A percentile compares a stretch with the other conserved stretches of the same genome.
Conservation (phyloP, 2,329 filamentous ascomycete genomes). For the Xylariaceae sp. region DNA sequence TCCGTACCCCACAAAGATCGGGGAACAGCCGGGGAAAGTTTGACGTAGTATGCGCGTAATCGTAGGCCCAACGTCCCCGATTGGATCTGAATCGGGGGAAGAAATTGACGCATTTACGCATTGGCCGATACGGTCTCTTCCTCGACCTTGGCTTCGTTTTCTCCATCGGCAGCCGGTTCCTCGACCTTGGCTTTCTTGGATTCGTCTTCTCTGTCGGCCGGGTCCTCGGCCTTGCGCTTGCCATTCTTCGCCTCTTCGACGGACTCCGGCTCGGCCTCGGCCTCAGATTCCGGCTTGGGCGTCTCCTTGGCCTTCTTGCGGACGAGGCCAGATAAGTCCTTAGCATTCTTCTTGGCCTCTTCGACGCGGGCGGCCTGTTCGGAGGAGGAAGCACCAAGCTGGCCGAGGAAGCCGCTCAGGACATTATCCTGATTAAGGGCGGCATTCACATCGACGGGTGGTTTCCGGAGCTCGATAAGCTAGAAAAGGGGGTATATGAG, state of each 20-base stretch:
- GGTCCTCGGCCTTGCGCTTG: constrained; percentile 31
- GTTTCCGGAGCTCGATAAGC: constrained; percentile 63
- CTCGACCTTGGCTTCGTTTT: constrained; percentile 11
- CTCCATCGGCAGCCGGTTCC: background rate
- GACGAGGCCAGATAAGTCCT: constrained; percentile 67
- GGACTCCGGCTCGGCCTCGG: constrained; percentile 31
- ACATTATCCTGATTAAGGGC: constrained; percentile 48
- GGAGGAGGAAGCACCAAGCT: constrained; percentile 56
- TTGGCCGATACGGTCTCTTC: background rate
- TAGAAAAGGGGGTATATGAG: constrained; percentile 28
- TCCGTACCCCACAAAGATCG: background rate
- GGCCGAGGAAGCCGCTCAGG: constrained; percentile 57
- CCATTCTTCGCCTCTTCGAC: constrained; percentile 14
- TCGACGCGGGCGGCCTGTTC: constrained; percentile 60
- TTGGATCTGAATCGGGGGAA: background rate
- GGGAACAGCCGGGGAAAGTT: background rate
- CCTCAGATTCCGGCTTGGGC: constrained; percentile 41
- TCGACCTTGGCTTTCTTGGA: constrained; percentile 14
- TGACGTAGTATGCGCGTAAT: background rate
- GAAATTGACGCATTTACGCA: background rate
- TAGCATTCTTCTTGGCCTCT: constrained; percentile 68
- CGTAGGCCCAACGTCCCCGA: background rate
- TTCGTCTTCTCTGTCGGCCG: constrained; percentile 6
- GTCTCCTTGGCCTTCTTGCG: constrained; percentile 51
- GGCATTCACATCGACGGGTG: constrained; percentile 53